phyloP scores from a whole-genome alignment of 768 basidiomycete species.

The Russula ochroleuca region DNA sequence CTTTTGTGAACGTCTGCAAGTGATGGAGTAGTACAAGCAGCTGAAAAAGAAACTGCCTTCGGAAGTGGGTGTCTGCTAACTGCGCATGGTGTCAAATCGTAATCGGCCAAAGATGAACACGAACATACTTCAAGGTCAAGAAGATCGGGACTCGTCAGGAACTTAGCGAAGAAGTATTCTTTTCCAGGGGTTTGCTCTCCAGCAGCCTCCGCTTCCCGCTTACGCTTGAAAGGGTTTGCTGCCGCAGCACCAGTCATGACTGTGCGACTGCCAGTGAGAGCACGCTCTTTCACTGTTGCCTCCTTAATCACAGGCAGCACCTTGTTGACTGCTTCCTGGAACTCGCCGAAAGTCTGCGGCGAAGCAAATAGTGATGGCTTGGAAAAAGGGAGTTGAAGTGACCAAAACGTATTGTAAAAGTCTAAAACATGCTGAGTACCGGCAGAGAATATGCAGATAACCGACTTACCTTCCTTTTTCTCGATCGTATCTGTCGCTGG shows the following conservation, averaged over 20 bases:
- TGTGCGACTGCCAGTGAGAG: constrained; percentile 74
- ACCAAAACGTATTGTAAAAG: constrained; percentile 89
- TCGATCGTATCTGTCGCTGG: constrained; percentile 39
- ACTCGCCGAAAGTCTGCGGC: constrained; percentile 52
- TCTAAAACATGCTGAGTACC: constrained; percentile 40
- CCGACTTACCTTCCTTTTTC: constrained; percentile 56
- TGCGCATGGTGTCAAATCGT: constrained; percentile 32
- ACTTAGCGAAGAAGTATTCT: constrained; percentile 93
- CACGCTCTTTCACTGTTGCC: constrained; percentile 82
- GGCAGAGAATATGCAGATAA: not conserved
- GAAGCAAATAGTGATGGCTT: constrained; percentile 66
- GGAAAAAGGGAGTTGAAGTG: constrained; percentile 79
- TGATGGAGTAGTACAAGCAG: constrained; percentile 73
- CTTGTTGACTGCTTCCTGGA: constrained; percentile 66
- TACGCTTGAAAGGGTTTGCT: constrained; percentile 52
- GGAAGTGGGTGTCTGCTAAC: constrained; percentile 89
- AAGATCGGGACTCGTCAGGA: constrained; percentile 82
- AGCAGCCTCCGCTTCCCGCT: constrained; percentile 51
- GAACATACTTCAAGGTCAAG: constrained; percentile 75
- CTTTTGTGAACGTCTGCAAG: constrained; percentile 68
- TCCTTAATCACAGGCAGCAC: constrained; percentile 78
- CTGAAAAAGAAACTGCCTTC: constrained; percentile 89
- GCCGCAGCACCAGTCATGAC: constrained; percentile 31
- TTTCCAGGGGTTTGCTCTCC: constrained; percentile 47
- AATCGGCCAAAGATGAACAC: not conserved